Conservation (phyloP, 306 rosid species). For the Quercus alba region DNA sequence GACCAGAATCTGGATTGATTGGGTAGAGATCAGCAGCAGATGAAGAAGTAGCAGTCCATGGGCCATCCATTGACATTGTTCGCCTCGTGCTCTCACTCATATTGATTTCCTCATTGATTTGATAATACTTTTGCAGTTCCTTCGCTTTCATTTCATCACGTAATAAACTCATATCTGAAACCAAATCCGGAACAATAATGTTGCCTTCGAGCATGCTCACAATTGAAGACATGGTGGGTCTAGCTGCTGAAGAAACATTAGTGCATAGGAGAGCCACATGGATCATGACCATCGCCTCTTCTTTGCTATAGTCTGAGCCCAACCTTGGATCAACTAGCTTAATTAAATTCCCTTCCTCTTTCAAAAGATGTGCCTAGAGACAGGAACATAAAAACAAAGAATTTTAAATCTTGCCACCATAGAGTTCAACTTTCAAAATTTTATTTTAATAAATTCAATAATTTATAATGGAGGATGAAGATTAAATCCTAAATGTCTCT, state of each 20-base stretch:
- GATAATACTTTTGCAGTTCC: slow-evolving; percentile 22
- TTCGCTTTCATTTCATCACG: slow-evolving; percentile 11
- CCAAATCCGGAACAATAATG: slow-evolving; percentile 16
- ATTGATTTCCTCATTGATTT: not conserved
- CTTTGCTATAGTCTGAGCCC: slow-evolving; percentile 19
- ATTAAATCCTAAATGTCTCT: too few species aligned
- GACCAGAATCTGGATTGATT: slow-evolving; percentile 15
- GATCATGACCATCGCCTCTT: slow-evolving; percentile 28
- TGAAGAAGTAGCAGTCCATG: slow-evolving; percentile 17
- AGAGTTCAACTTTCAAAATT: too few species aligned
- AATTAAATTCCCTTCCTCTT: slow-evolving; percentile 23
- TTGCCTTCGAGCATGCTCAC: slow-evolving; percentile 49
- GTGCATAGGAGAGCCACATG: slow-evolving; percentile 38
- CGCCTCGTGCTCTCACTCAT: not conserved
- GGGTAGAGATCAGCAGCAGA: slow-evolving; percentile 35
- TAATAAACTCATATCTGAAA: not conserved
- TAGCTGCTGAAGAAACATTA: slow-evolving; percentile 20
- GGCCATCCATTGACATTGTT: slow-evolving; percentile 10
- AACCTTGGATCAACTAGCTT: slow-evolving; percentile 40
- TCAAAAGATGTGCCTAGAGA: slow-evolving; percentile 29
- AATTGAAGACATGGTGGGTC: slow-evolving; percentile 42
- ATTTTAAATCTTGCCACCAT: too few species aligned
- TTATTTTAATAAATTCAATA: too few species aligned
- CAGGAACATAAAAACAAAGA: not conserved
- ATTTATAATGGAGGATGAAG: too few species aligned